A percentile compares a stretch with the other conserved stretches of the same genome.
phyloP scores from a whole-genome alignment of 2,329 filamentous ascomycete species.

The Colletotrichum lentis region DNA sequence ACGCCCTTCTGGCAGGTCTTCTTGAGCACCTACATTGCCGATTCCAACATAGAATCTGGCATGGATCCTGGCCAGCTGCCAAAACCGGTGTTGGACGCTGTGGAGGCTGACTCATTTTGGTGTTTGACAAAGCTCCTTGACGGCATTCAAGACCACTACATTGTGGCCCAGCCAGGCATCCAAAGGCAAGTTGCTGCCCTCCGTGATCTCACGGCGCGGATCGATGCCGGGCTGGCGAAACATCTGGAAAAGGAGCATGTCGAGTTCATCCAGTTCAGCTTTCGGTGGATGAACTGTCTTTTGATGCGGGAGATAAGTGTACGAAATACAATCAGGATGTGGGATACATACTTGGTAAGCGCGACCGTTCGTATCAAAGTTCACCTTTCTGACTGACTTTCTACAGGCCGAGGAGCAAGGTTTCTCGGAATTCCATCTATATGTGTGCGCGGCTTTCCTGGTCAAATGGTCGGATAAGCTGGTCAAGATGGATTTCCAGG shows the following conservation, averaged over 20 bases:
- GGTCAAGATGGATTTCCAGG: slow-evolving; percentile 96
- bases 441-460: slow-evolving; percentile 96
- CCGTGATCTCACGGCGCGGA: slow-evolving; percentile 87
- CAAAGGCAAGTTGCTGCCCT: slow-evolving; percentile 90
- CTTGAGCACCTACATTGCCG: slow-evolving; percentile 91
- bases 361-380: neutral
- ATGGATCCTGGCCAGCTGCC: slow-evolving; percentile 98
- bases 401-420: slow-evolving; percentile 93
- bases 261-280: slow-evolving; percentile 99
- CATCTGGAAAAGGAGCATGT: slow-evolving; percentile 91
- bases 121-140: slow-evolving; percentile 97
- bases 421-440: slow-evolving; percentile 97
- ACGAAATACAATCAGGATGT: slow-evolving; percentile 97
- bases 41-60: slow-evolving; percentile 87
- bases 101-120: slow-evolving; percentile 98
- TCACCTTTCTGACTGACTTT: slow-evolving; percentile 22
- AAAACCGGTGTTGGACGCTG: slow-evolving; percentile 88
- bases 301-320: slow-evolving; percentile 98
- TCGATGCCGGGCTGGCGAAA: slow-evolving; percentile 83
- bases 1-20: slow-evolving; percentile 99
- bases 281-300: slow-evolving; percentile 99
- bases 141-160: slow-evolving; percentile 98
- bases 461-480: slow-evolving; percentile 98
- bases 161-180: slow-evolving; percentile 95
- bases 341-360: slow-evolving; percentile 96